Evolutionary conservation across 129 eudicot genomes (phyloP), one percentile per base, ranked within the genome.

Genomic region (Logfia minima): DNA sequence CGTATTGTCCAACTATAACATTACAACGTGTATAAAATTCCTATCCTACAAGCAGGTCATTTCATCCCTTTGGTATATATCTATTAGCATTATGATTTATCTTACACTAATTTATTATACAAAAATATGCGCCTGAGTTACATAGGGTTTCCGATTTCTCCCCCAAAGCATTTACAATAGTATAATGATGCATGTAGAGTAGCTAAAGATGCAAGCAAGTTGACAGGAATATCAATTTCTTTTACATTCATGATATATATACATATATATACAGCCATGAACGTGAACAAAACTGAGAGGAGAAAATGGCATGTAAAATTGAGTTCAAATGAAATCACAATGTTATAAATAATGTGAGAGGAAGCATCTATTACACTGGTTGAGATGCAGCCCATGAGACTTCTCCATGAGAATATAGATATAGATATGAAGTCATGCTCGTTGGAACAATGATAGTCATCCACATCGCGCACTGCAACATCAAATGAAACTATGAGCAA

Each of bases 321-420:
- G n/a, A 68, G 52, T 28, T 8, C 2, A 73, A 77, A 63, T 51
- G 60, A 78, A 80, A 68, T 65, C 39, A 77, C 29, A 9, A 4
- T 39, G 37, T 66, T 11, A 10, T 21, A n/a, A 70, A 68, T 77
- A 78, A 66, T 64, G 66, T 72, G 83, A 86, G 81, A 91, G 74
- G 99, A 91, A 68, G 92, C 96, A 89, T 95, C 99, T 95, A 95
- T 91, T 95, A 95, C 97, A 95, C 99, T 84, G 99, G 99, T 95
- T 95, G 99, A 67, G 88, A 91, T 81, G 99, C 99, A 77, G 99
- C 99, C 86, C 93, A 82, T 21, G 90, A 82, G 58, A 95, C 97
- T 88, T 91, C 99, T 82, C 96, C 97, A 67, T 91, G 94, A 73
- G 99, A 95, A 82, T 95, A 95, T 58, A 95, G 93, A 95, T 91